These are phyloP conservation scores for Xylariales sp. DNA, from an alignment of 2,329 filamentous ascomycete species.

Conservation along the genomic window DNA sequence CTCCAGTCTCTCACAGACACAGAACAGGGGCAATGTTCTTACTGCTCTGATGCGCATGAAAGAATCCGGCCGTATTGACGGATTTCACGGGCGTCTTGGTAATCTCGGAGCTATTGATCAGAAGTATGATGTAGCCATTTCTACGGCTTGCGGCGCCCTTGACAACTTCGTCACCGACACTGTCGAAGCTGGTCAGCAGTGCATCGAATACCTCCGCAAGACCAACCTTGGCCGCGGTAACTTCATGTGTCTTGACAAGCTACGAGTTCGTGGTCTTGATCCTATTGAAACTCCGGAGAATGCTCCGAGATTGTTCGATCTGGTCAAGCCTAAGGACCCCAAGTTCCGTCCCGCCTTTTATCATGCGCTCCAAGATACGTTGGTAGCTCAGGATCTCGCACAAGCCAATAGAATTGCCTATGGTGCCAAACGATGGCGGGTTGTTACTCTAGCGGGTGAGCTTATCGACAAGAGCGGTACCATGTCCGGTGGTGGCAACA, in stretches of 20 bases:
- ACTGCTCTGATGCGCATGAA: conserved; percentile 90
- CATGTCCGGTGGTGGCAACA: conserved; percentile 94
- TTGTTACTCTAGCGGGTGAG: conserved; percentile 92
- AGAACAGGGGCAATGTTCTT: conserved; percentile 89
- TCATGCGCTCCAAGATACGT: conserved; percentile 88
- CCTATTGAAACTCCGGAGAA: conserved; percentile 85
- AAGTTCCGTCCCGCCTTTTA: conserved; percentile 90
- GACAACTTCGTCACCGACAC: conserved; percentile 97
- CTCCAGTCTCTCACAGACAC: conserved; percentile 81
- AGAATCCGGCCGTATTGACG: conserved; percentile 93
- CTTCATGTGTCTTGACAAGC: conserved; percentile 91
- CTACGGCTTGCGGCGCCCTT: conserved; percentile 84
- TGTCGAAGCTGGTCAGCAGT: conserved; percentile 94
- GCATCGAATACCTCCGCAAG: conserved; percentile 95
- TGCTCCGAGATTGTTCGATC: conserved; percentile 86
- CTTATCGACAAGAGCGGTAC: conserved; percentile 97
- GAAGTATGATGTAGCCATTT: conserved; percentile 96
- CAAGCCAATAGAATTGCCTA: conserved; percentile 98
- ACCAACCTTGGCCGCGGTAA: conserved; percentile 95
- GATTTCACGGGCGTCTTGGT: conserved; percentile 91
- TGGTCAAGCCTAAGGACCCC: conserved; percentile 84
- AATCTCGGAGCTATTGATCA: conserved; percentile 92
- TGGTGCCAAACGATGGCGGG: conserved; percentile 87
- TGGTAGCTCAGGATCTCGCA: conserved; percentile 88
- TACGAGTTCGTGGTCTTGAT: conserved; percentile 73